Evolutionary conservation across 148 eudicot genomes (phyloP).

Genomic region (Salicornia ramosissima): DNA sequence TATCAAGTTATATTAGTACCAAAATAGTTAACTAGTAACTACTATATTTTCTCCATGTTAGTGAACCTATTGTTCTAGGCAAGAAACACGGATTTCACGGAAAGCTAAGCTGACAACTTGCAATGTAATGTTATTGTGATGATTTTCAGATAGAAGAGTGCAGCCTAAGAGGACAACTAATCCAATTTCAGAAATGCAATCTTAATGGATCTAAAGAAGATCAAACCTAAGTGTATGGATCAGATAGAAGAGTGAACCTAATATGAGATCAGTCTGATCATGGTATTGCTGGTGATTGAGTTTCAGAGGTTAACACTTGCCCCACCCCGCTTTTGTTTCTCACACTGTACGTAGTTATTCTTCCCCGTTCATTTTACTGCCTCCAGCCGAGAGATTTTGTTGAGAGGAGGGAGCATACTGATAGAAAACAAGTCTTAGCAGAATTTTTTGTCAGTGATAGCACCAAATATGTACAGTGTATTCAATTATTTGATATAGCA

Average conservation of each 20-base stretch:
- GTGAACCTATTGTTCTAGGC: neutral
- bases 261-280: too few species aligned
- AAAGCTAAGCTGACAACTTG: neutral
- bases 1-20: too few species aligned
- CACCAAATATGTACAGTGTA: conserved; percentile 26
- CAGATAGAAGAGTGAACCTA: too few species aligned
- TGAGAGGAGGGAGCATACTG: neutral
- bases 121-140: neutral
- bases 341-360: conserved; percentile 18
- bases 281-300: too few species aligned
- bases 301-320: neutral
- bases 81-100: neutral
- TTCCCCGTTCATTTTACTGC: conserved; percentile 15
- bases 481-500: conserved; percentile 8
- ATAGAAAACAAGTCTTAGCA: neutral
- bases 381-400: neutral
- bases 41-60: neutral
- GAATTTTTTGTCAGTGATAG: neutral
- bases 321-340: neutral
- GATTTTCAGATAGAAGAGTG: conserved; percentile 60
- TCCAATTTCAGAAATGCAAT: conserved; percentile 37
- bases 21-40: neutral
- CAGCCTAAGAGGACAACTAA: conserved; percentile 62
- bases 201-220: neutral
- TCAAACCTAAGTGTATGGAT: conserved; percentile 10